Evolutionary conservation across 495 filamentous ascomycete species (phyloP).

Genomic region (Melanomma pulvis-pyrius): DNA sequence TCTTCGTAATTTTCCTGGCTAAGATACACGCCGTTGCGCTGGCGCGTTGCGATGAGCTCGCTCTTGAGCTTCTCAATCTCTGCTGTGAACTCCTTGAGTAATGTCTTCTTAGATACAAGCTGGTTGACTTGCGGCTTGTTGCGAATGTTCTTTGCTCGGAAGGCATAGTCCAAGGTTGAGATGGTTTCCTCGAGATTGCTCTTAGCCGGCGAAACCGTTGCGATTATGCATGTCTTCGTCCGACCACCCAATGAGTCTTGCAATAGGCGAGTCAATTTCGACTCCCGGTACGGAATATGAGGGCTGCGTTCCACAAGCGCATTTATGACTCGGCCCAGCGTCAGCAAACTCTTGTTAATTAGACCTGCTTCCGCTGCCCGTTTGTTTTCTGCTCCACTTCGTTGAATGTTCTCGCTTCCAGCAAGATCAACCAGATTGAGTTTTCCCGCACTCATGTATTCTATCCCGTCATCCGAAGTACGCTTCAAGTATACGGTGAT

Average conservation of each 20-base stretch:
- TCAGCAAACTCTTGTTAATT: constrained; percentile 97
- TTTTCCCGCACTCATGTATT: constrained; percentile 91
- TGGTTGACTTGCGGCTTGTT: constrained; percentile 97
- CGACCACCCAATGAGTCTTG: constrained; percentile 95
- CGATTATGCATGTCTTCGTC: constrained; percentile 98
- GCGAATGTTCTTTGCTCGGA: constrained; percentile 95
- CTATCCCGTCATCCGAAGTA: constrained; percentile 78
- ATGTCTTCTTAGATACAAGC: constrained; percentile 84
- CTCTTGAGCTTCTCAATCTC: constrained; percentile 94
- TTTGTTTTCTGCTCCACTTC: constrained; percentile 97
- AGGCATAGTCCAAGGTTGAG: constrained; percentile 95
- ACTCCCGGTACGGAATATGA: constrained; percentile 96
- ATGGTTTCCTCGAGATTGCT: constrained; percentile 97
- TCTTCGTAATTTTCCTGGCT: constrained; percentile 82
- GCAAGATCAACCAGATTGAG: constrained; percentile 95
- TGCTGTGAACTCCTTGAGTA: constrained; percentile 84
- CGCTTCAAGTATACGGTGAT: constrained; percentile 87
- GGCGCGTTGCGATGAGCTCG: constrained; percentile 88
- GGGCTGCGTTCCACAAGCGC: constrained; percentile 87
- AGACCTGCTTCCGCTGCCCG: constrained; percentile 91
- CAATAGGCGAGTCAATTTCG: constrained; percentile 89
- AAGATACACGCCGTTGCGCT: constrained; percentile 93
- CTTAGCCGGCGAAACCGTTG: constrained; percentile 90
- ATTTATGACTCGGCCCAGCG: constrained; percentile 95
- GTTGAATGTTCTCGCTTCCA: constrained; percentile 95